Conservation (phyloP, 352 stramenopile species). For the Phytophthora idaei region DNA sequence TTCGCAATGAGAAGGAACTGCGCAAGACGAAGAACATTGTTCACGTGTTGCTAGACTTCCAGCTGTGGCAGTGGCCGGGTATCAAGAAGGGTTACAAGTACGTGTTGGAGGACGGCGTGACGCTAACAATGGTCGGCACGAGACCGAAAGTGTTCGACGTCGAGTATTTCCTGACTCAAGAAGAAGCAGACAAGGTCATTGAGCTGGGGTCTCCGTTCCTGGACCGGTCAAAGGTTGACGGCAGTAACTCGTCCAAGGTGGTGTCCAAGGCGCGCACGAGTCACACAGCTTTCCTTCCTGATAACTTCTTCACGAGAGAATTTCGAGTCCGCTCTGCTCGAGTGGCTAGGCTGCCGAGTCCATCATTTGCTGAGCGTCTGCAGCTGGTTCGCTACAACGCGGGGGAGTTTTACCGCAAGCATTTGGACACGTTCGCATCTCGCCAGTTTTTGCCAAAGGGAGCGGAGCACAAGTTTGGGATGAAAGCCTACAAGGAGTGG, state of each 20-base stretch:
- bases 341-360: slow-evolving; percentile 65
- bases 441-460: slow-evolving; percentile 66
- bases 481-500: slow-evolving; percentile 76
- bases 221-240: slow-evolving; percentile 69
- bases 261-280: slow-evolving; percentile 70
- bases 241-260: slow-evolving; percentile 60
- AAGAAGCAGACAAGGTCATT: slow-evolving; percentile 65
- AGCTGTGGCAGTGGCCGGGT: slow-evolving; percentile 84
- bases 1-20: slow-evolving; percentile 58
- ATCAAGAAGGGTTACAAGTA: slow-evolving; percentile 84
- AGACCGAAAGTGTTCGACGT: slow-evolving; percentile 79
- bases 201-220: slow-evolving; percentile 49
- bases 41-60: slow-evolving; percentile 82
- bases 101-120: slow-evolving; percentile 68
- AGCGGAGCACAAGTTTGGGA: slow-evolving; percentile 30
- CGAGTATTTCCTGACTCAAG: slow-evolving; percentile 59
- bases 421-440: slow-evolving; percentile 81
- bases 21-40: slow-evolving; percentile 59
- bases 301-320: slow-evolving; percentile 68
- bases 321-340: slow-evolving; percentile 65
- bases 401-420: slow-evolving; percentile 82
- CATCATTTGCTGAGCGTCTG: slow-evolving; percentile 66
- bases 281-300: slow-evolving; percentile 76
- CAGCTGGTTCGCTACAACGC: slow-evolving; percentile 78
- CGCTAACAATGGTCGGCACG: slow-evolving; percentile 66